Evolutionary conservation across 352 stramenopile genomes (phyloP), one percentile per base, ranked within the genome.

Genomic region (Phytophthora pinifolia): DNA sequence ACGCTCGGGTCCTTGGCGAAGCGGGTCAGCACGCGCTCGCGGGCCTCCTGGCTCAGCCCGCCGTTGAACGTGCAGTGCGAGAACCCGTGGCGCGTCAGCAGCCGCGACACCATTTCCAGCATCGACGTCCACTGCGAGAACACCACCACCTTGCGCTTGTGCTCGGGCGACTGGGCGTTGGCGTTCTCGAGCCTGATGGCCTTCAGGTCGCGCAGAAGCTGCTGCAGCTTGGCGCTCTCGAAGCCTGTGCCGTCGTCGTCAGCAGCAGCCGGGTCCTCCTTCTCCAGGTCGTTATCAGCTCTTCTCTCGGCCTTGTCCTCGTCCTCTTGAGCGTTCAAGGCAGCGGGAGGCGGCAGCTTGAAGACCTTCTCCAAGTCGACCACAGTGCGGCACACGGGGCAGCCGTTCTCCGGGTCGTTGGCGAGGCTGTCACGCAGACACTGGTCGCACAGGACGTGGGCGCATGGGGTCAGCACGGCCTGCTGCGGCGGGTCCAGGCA

Each of bases 81-180:
- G 42, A 92, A 89, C 7, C 66, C 54, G 30, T 86, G 60, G 20
- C 72, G 55, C 7, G 48, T 44, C 7, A 96, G 67, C 20, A 87
- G 57, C 37, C 67, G 56, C 31, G 76, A 67, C 6, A 96, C 73
- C 71, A 96, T 81, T 37, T 94, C 78, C 7, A 97, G 76, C 79
- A 96, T 96, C 29, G 80, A 76, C 22, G 83, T 95, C 83, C 87
- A 97, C 65, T 97, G 89, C 8, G 85, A 96, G 45, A 97, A 97
- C 9, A 96, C 79, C 1, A 97, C 78, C 25, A 94, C 79, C 47
- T 97, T 97, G 22, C 82, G 76, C 46, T 75, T 74, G 35, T 71
- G 57, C 10, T 56, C 41, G 3, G 51, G 43, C 4, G 55, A 41
- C 6, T 52, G 60, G 15, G 42, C 43, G 1, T 58, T 57, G 6